phyloP scores from a whole-genome alignment of 116 monocot genomes.

The Dioscorea cayenensis region DNA sequence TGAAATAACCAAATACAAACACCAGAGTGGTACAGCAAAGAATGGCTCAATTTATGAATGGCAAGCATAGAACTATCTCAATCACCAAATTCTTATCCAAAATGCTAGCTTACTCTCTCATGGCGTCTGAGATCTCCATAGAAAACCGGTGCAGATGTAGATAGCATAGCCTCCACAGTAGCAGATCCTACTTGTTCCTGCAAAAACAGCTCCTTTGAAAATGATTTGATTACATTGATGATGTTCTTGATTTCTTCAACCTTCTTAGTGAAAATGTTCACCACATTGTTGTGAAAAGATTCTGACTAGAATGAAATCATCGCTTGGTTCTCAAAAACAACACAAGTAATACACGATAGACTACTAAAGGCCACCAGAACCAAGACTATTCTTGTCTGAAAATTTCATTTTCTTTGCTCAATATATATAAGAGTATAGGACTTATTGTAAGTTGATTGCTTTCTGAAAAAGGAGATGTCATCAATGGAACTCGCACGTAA shows the following conservation, averaged over 20 bases:
- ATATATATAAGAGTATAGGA: too few relatives aligned
- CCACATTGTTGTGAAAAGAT: too few relatives aligned
- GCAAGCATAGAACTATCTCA: neutral
- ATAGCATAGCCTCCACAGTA: constrained; percentile 75
- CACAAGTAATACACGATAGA: too few relatives aligned
- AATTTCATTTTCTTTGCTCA: too few relatives aligned
- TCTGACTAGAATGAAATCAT: too few relatives aligned
- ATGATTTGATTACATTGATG: neutral
- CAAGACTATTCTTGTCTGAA: too few relatives aligned
- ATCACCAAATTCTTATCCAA: neutral
- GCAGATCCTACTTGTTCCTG: constrained; percentile 67
- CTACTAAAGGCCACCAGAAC: too few relatives aligned
- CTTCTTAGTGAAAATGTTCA: too few relatives aligned
- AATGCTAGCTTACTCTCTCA: constrained; percentile 48
- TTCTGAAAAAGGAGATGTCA: too few relatives aligned
- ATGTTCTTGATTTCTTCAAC: neutral
- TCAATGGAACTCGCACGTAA: too few relatives aligned
- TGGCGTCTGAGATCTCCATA: constrained; percentile 88
- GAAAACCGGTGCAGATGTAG: constrained; percentile 58
- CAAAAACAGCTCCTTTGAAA: constrained; percentile 5
- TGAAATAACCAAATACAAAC: neutral
- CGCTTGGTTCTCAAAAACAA: too few relatives aligned
- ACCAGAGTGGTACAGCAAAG: neutral
- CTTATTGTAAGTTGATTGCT: too few relatives aligned
- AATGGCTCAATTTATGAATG: neutral